Conservation (phyloP, 1,139 yeast species). For the Spathaspora jeffriesii region DNA sequence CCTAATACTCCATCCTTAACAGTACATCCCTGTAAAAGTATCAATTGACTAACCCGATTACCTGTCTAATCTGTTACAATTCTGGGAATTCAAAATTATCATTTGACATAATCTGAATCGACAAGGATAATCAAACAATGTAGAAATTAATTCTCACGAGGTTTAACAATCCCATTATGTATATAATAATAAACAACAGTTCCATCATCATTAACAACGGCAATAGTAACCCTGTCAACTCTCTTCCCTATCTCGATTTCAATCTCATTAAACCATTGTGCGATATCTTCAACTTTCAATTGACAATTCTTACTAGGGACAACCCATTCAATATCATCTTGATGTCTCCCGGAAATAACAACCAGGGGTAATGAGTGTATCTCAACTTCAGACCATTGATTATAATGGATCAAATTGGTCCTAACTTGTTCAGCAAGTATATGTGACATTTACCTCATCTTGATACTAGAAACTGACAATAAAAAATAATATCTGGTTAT, state of each 20-base stretch:
- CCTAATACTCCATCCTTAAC: no score
- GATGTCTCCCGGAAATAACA: conserved; percentile 32
- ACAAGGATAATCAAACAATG: no score
- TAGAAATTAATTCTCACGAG: conserved; percentile 58
- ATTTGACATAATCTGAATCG: no score
- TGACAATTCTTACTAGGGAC: conserved; percentile 20
- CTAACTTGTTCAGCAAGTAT: conserved; percentile 22
- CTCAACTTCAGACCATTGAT: conserved; percentile 49
- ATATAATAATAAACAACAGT: conserved; percentile 68
- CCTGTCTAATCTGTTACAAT: no score
- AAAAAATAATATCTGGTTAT: no score
- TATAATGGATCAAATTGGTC: conserved; percentile 53
- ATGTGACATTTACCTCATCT: neutral
- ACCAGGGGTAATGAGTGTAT: conserved; percentile 16
- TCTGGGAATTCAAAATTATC: no score
- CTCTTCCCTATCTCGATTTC: conserved; percentile 7
- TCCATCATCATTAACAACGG: conserved; percentile 61
- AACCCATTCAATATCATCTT: conserved; percentile 37
- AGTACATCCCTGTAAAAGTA: no score
- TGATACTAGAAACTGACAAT: no score
- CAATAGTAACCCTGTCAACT: conserved; percentile 50
- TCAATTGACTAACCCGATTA: no score
- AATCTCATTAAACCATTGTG: conserved; percentile 30
- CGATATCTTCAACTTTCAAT: conserved; percentile 25
- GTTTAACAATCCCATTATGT: conserved; percentile 62